Evolutionary conservation across 1,284 basidiomycete genomes (phyloP), one percentile per base, ranked within the genome.

Genomic region (Tilletia setariae): DNA sequence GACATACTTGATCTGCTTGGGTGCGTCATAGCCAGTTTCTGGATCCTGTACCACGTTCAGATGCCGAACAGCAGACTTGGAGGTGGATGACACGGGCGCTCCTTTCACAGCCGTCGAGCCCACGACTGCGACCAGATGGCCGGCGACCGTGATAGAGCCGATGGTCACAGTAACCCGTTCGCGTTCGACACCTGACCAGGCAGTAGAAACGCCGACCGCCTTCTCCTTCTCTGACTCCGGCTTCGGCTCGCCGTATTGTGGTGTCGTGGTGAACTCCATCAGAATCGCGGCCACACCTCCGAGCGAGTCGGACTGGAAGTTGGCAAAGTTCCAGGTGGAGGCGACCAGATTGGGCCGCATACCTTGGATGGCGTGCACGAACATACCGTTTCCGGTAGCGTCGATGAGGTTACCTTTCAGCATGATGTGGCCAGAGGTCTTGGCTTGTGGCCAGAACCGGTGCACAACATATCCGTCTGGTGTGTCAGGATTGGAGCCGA

Each of bases 331-430:
- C 96, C 96, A 99, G 25, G 90, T 86, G 19, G 92, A 86, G 2
- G 96, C 96, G 72, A 97, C 89, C 67, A 94, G 87, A 84, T 99
- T 93, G 66, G 94, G 93, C 11, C 94, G 89, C 93, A 99, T 97
- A 78, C 94, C 95, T 84, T 98, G 96, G 83, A 98, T 95, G 32
- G 96, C 95, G 83, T 96, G 92, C 25, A 96, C 87, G 81, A 97
- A 91, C 89, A 94, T 92, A 46, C 92, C 94, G n/a, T 89, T 86
- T 51, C 92, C 94, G 44, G 88, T 86, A 51, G 90, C 86, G 47
- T 88, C 82, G 69, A 88, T 84, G 19, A 90, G 78, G 66, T 87
- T 84, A 44, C 93, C 94, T 62, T 90, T 87, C 74, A 87, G 82
- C 68, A 93, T 87, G 80, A 98, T 82, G 73, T 89, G 87, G 1